Evolutionary conservation across 139 green algal genomes (phyloP).

Genomic region (Asterochloris erici): DNA sequence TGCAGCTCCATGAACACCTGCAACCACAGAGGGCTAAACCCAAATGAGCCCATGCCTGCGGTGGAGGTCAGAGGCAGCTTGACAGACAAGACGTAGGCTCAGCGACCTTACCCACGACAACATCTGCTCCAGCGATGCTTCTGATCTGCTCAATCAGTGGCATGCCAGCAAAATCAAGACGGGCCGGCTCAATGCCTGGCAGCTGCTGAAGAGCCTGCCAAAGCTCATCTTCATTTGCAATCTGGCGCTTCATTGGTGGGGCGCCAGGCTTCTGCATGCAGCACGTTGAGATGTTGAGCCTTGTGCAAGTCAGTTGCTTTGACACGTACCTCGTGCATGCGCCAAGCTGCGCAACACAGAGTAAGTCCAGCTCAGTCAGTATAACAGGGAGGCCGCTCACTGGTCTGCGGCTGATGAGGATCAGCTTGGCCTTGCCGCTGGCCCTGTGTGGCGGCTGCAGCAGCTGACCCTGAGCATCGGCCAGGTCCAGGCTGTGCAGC

Average conservation of each 20-base stretch:
- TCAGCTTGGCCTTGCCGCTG: neutral
- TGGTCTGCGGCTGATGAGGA: constrained; percentile 16
- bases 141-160: constrained; percentile 11
- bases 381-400: too few species aligned
- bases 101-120: constrained; percentile 14
- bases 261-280: constrained; percentile 2
- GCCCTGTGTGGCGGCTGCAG: neutral
- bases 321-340: too few species aligned
- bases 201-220: neutral
- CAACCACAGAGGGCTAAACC: neutral
- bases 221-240: constrained; percentile 16
- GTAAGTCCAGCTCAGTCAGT: too few species aligned
- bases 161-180: constrained; percentile 7
- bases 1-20: constrained; percentile 15
- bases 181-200: neutral
- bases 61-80: neutral
- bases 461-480: neutral
- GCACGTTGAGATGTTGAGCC: neutral
- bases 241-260: neutral
- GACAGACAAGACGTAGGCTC: neutral
- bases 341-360: too few species aligned
- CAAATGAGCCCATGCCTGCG: neutral
- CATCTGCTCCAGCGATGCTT: neutral
- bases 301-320: too few species aligned
- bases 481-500: constrained; percentile 17